Evolutionary conservation across 2,329 filamentous ascomycete species (phyloP).

Genomic region (Aspergillus carbonarius): DNA sequence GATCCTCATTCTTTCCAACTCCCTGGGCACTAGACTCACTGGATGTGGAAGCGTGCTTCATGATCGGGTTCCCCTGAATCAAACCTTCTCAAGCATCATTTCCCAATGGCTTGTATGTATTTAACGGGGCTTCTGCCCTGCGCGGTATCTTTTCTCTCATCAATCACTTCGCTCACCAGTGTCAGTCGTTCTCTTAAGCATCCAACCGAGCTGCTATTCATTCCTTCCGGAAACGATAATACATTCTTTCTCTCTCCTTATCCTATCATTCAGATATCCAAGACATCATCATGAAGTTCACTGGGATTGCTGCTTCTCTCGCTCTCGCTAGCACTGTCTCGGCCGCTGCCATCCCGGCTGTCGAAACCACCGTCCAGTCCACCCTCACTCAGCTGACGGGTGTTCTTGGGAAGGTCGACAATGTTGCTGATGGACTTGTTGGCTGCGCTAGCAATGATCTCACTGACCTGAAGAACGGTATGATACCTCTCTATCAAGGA

Average conservation of each 20-base stretch:
- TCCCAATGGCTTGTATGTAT: constrained; percentile 17
- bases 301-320: constrained; percentile 32
- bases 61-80: constrained; percentile 16
- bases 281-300: constrained; percentile 37
- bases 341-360: constrained; percentile 29
- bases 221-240: constrained; percentile 12
- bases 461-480: constrained; percentile 11
- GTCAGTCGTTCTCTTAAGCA: constrained; percentile 23
- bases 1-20: constrained; percentile 16
- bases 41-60: background rate
- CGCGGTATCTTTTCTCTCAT: constrained; percentile 6
- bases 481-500: background rate
- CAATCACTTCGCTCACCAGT: constrained; percentile 18
- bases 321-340: constrained; percentile 32
- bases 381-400: constrained; percentile 15
- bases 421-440: constrained; percentile 13
- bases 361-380: constrained; percentile 7
- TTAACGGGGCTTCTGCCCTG: constrained; percentile 18
- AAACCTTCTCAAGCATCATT: background rate
- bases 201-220: constrained; percentile 4
- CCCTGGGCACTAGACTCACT: background rate
- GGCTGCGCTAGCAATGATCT: constrained; percentile 7
- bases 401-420: constrained; percentile 20
- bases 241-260: constrained; percentile 24
- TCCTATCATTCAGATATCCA: constrained; percentile 4